Base-by-base conservation (phyloP, 2,329 filamentous ascomycete genomes). In the Colletotrichum sp. region DNA sequence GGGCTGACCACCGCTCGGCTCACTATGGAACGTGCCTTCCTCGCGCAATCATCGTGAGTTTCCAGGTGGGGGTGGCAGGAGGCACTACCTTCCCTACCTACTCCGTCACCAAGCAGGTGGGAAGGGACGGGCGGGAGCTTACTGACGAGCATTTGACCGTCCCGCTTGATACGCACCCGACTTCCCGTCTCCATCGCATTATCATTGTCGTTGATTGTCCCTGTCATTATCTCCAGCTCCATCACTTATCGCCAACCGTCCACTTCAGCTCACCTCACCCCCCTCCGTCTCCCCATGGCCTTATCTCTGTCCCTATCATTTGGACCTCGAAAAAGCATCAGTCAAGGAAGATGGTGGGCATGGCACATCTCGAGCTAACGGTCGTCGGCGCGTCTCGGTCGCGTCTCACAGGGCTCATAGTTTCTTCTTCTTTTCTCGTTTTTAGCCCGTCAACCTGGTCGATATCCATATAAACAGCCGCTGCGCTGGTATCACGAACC, bases 31-130 rank as follows among this genome's bases (percentile, higher is more conserved):
- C 72, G 55, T 65, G 70, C 73, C 21, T 73, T 52, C 70, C 43
- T 61, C 69, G 28, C 62, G 30, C 69, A 62, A 65, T 55, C 43
- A 75, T 75, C 73, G 73, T 75, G 69, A 71, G 69, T 65, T 60
- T 62, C 36, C 15, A 36, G 36, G 34, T 34, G 69, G 32, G 36
- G 58, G 34, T n/a, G 30, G 32, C 30, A 21, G 26, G 21, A 34
- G 36, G 38, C 28, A 28, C 34, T 21, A 32, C 28, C 48, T 48
- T 48, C 1, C 38, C 38, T 43, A 18, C 38, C 38, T 52, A 52
- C 43, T 52, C n/a, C 43, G 43, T 52, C 43, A 24, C 43, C 6
- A n/a, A 48, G n/a, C n/a, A 24, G n/a, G 43, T 52, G n/a, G 68
- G 58, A 52, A 48, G 28, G 56, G 26, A 36, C 26, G 24, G 68